Base-by-base conservation (phyloP, 78 protist species). In the Salpingoeca rosetta region DNA sequence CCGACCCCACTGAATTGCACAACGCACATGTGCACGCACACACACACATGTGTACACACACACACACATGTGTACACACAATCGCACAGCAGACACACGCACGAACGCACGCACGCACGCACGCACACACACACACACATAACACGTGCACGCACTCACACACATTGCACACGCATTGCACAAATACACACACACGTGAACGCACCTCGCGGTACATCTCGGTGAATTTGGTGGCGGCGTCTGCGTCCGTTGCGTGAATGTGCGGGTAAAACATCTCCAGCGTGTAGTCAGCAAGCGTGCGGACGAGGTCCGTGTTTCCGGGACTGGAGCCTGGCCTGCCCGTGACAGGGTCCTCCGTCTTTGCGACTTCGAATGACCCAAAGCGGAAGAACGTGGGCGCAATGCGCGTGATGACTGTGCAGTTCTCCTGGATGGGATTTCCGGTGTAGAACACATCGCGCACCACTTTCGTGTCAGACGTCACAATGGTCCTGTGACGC, bases 361-460 rank as follows among this genome's bases (percentile, higher is more conserved):
- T 51, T 7, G 17, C 86, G 38, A 90, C 77, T 74, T 93, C 93
- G 42, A 93, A 93, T 0, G 93, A 91, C 73, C 96, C 96, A 72
- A 94, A 87, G 44, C 96, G 85, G 57, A 92, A 51, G 85, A 92
- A 92, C 44, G 92, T 73, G 22, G 90, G 94, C 22, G 94, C 93
- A 0, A 91, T 76, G 43, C 96, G 88, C 3, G 88, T 39, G n/a
- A 92, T 82, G 82, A 94, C 88, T 37, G 96, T 90, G 72, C 89
- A 76, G 10, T 44, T 79, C 88, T 94, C 96, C 17, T 26, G 11
- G 39, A 81, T 72, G 45, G 81, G 76, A 75, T 89, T n/a, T 36
- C 91, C 94, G 38, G 86, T 83, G 83, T 87, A 92, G 24, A 81
- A 25, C 10, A 77, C 36, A 42, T 92, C 94, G 3, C 94, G 85